These are phyloP conservation scores for Nelumbo lutea DNA, from an alignment of 164 flowering plant species.

Conservation along the genomic window DNA sequence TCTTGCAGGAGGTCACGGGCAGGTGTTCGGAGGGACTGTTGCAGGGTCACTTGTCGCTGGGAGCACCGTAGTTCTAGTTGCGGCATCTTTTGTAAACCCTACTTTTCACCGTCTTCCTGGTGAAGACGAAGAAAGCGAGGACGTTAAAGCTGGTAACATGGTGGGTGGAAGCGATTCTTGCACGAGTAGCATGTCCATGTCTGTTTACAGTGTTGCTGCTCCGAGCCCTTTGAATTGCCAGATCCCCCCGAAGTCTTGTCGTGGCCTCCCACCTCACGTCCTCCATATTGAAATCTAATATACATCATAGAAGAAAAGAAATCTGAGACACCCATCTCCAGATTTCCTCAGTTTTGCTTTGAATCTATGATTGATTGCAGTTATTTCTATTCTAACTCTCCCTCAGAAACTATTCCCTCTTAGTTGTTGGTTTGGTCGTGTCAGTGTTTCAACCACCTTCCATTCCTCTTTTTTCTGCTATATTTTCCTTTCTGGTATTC, in stretches of 20 bases:
- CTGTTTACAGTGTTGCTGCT: constrained; percentile 4
- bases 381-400: too few relatives aligned
- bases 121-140: constrained; percentile 12
- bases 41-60: constrained; percentile 33
- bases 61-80: constrained; percentile 27
- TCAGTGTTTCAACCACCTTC: background rate
- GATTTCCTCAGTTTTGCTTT: background rate
- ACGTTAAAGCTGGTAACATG: background rate
- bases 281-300: constrained; percentile 9
- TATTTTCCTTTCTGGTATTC: background rate
- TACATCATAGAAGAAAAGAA: background rate
- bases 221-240: constrained; percentile 24
- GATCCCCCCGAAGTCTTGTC: constrained; percentile 22
- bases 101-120: constrained; percentile 19
- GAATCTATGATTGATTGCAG: too few relatives aligned
- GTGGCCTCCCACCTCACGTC: constrained; percentile 26
- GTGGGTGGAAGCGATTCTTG: constrained; percentile 6
- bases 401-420: too few relatives aligned
- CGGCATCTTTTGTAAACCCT: constrained; percentile 27
- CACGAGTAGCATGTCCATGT: constrained; percentile 1
- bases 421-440: too few relatives aligned
- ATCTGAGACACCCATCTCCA: background rate
- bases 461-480: too few relatives aligned
- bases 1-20: constrained; percentile 39
- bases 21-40: constrained; percentile 42